A percentile compares a stretch with the other conserved stretches of the same genome.
Conservation (phyloP, 177 flowering plant genomes). For the Vitis hybrid region DNA sequence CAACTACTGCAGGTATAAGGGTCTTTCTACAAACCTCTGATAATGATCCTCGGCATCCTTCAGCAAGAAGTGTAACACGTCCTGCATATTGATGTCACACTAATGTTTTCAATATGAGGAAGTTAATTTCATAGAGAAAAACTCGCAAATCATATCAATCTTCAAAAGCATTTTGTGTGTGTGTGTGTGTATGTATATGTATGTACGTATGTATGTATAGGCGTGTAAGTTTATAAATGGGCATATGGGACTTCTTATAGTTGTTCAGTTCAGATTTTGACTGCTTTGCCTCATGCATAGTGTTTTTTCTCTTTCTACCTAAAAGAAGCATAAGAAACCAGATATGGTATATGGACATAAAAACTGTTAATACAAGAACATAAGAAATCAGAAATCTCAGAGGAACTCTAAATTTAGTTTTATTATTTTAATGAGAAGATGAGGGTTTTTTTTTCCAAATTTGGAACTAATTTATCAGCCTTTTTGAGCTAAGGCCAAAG, state of each 20-base stretch:
- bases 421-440: too few relatives aligned
- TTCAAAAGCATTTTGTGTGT: neutral
- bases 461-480: too few relatives aligned
- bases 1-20: constrained; percentile 3
- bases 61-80: constrained; percentile 73
- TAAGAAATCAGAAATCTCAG: too few relatives aligned
- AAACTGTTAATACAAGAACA: too few relatives aligned
- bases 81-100: constrained; percentile 48
- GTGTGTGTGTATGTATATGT: neutral
- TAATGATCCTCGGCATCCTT: constrained; percentile 97
- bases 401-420: too few relatives aligned
- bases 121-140: constrained; percentile 3
- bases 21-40: constrained; percentile 68
- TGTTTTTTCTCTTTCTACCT: too few relatives aligned
- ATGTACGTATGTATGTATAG: neutral
- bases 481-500: too few relatives aligned
- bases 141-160: neutral
- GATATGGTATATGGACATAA: neutral
- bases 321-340: neutral
- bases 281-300: too few relatives aligned
- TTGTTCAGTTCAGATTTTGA: neutral
- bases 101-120: constrained; percentile 1
- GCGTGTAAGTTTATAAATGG: neutral
- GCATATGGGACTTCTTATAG: neutral
- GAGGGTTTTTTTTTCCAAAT: too few relatives aligned